phyloP scores from a whole-genome alignment of 2,329 filamentous ascomycete species.

The Aspergillus udagawae region DNA sequence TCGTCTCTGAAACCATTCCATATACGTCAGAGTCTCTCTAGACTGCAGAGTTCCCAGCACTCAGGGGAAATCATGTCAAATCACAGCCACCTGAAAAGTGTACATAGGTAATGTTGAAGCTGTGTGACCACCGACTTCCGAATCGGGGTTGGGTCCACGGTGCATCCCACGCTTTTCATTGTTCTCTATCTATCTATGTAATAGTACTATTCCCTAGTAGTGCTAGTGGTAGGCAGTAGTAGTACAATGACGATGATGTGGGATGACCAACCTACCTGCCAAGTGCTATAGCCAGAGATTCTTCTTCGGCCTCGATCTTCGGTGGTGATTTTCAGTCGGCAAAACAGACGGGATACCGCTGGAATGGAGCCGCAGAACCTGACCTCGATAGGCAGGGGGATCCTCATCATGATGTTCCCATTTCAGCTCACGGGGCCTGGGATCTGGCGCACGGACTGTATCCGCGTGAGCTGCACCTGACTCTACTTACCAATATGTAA shows the following conservation, averaged over 20 bases:
- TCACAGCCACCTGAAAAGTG: background rate
- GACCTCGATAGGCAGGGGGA: slow-evolving; percentile 12
- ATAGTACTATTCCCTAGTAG: background rate
- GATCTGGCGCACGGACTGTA: slow-evolving; percentile 18
- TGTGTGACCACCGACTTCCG: slow-evolving; percentile 16
- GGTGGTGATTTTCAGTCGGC: slow-evolving; percentile 4
- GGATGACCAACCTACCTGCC: background rate
- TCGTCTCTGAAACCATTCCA: background rate
- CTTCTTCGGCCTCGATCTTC: slow-evolving; percentile 7
- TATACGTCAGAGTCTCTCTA: background rate
- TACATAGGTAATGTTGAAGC: slow-evolving; percentile 1
- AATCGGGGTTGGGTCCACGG: slow-evolving; percentile 16
- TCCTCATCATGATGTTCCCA: background rate
- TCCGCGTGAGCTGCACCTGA: slow-evolving; percentile 20
- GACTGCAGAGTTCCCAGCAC: background rate
- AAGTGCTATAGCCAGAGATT: background rate
- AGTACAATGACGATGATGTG: background rate
- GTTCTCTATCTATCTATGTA: slow-evolving; percentile 1
- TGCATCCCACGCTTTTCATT: slow-evolving; percentile 15
- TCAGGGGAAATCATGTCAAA: background rate
- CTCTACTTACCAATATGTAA: background rate
- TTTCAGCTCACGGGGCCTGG: background rate
- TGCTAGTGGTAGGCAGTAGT: background rate
- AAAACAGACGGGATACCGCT: slow-evolving; percentile 18
- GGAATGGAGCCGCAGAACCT: slow-evolving; percentile 18